Conservation (phyloP, 164 flowering plant genomes). For the Magnolia kwangsiensis region DNA sequence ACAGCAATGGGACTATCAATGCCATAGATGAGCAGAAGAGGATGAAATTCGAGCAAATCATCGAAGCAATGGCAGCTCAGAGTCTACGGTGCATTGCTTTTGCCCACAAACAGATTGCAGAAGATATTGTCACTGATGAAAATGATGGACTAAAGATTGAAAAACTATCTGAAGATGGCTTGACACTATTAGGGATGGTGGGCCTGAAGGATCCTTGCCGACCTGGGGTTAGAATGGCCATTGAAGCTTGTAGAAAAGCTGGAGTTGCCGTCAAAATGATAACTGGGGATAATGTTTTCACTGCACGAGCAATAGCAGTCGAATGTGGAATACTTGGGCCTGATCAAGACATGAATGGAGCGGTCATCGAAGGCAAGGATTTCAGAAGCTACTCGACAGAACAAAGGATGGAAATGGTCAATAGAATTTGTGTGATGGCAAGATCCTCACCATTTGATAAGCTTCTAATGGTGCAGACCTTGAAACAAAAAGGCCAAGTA, state of each 20-base stretch:
- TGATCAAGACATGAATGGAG: slow-evolving; percentile 19
- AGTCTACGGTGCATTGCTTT: slow-evolving; percentile 39
- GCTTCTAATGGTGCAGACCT: slow-evolving; percentile 55
- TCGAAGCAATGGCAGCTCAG: slow-evolving; percentile 31
- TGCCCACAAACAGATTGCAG: slow-evolving; percentile 17
- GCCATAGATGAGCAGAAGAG: slow-evolving; percentile 18
- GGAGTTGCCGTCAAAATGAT: slow-evolving; percentile 59
- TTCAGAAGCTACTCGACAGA: slow-evolving; percentile 43
- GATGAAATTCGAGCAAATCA: slow-evolving; percentile 14
- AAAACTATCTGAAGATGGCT: slow-evolving; percentile 24
- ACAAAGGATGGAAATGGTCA: slow-evolving; percentile 43
- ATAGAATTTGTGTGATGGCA: slow-evolving; percentile 58
- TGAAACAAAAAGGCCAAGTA: slow-evolving; percentile 59
- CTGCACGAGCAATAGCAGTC: slow-evolving; percentile 58
- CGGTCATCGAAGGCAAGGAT: slow-evolving; percentile 46
- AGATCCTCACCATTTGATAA: slow-evolving; percentile 70
- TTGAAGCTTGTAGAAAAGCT: slow-evolving; percentile 43
- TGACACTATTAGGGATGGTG: slow-evolving; percentile 45
- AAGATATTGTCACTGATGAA: background rate
- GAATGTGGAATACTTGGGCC: slow-evolving; percentile 57
- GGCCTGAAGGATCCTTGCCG: slow-evolving; percentile 65
- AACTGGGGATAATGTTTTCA: slow-evolving; percentile 61
- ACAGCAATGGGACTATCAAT: slow-evolving; percentile 6
- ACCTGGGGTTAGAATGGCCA: slow-evolving; percentile 48
- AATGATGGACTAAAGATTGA: background rate